Conservation (phyloP, 495 filamentous ascomycete genomes). For the Daldinia vernicosa region DNA sequence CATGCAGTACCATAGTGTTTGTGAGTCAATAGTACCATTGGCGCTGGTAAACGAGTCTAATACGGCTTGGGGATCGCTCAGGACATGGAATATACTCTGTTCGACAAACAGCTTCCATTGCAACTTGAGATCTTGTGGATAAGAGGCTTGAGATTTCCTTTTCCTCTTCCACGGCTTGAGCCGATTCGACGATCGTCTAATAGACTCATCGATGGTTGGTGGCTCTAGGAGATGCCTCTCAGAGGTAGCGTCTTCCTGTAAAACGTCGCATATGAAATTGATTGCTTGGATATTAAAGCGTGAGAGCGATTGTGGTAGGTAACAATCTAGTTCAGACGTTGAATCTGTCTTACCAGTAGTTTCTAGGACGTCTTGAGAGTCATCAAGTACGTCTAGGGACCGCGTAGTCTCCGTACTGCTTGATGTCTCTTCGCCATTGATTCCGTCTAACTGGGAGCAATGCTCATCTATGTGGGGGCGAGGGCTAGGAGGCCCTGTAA, state of each 20-base stretch:
- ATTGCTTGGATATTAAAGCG: constrained; percentile 57
- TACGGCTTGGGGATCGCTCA: constrained; percentile 71
- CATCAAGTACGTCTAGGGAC: constrained; percentile 32
- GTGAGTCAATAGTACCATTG: constrained; percentile 58
- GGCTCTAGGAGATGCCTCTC: constrained; percentile 60
- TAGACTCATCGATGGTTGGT: constrained; percentile 37
- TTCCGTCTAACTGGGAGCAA: constrained; percentile 23
- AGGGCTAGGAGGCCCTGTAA: constrained; percentile 17
- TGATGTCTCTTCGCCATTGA: constrained; percentile 34
- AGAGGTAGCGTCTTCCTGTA: constrained; percentile 60
- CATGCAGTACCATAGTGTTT: constrained; percentile 63
- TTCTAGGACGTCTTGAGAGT: constrained; percentile 17
- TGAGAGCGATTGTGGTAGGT: constrained; percentile 56
- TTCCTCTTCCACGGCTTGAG: constrained; percentile 52
- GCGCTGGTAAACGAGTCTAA: constrained; percentile 70
- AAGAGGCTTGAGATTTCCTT: constrained; percentile 45
- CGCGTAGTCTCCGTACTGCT: constrained; percentile 33
- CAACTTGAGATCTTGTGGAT: constrained; percentile 46
- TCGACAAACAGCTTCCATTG: constrained; percentile 70
- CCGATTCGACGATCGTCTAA: constrained; percentile 36
- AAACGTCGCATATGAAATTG: constrained; percentile 61
- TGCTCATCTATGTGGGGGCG: constrained; percentile 24
- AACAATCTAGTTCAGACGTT: constrained; percentile 49
- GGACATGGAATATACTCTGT: constrained; percentile 76
- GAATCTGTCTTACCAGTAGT: constrained; percentile 34